Evolutionary conservation across 2,329 filamentous ascomycete species (phyloP).

Genomic region (Ophiosphaerella narmari): DNA sequence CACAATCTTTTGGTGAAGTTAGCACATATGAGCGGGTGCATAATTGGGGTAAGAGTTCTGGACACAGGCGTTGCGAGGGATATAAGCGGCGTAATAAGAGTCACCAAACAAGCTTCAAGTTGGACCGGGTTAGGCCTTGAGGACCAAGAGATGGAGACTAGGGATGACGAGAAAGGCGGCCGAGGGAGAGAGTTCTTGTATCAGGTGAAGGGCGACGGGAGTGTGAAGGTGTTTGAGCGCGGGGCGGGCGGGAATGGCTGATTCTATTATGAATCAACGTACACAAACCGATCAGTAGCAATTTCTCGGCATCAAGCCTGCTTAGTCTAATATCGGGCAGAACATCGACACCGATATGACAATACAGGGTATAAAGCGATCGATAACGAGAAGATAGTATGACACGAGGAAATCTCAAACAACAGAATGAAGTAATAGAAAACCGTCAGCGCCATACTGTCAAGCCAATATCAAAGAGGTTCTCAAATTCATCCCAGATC

Average conservation of each 20-base stretch:
- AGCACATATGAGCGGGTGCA: conserved; percentile 74
- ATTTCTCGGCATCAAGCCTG: no score
- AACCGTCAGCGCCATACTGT: conserved; percentile 1
- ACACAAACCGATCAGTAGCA: neutral
- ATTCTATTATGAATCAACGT: neutral
- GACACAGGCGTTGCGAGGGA: conserved; percentile 90
- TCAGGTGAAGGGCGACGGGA: conserved; percentile 77
- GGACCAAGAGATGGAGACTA: conserved; percentile 29
- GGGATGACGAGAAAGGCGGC: conserved; percentile 14
- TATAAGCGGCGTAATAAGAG: conserved; percentile 83
- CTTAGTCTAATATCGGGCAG: neutral
- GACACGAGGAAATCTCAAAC: neutral
- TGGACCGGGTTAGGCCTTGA: conserved; percentile 34
- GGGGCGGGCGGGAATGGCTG: conserved; percentile 55
- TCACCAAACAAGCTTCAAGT: conserved; percentile 58
- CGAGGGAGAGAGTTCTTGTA: conserved; percentile 77
- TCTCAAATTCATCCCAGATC: neutral
- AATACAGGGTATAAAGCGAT: conserved; percentile 11
- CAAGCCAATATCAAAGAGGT: neutral
- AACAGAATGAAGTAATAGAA: neutral
- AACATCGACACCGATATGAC: neutral
- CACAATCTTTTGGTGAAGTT: conserved; percentile 67
- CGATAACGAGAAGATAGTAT: neutral
- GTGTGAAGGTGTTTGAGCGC: conserved; percentile 81
- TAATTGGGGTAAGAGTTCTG: conserved; percentile 74